These are phyloP conservation scores for Lecanicillium sp. DNA, from an alignment of 2,329 filamentous ascomycete species.

Conservation along the genomic window DNA sequence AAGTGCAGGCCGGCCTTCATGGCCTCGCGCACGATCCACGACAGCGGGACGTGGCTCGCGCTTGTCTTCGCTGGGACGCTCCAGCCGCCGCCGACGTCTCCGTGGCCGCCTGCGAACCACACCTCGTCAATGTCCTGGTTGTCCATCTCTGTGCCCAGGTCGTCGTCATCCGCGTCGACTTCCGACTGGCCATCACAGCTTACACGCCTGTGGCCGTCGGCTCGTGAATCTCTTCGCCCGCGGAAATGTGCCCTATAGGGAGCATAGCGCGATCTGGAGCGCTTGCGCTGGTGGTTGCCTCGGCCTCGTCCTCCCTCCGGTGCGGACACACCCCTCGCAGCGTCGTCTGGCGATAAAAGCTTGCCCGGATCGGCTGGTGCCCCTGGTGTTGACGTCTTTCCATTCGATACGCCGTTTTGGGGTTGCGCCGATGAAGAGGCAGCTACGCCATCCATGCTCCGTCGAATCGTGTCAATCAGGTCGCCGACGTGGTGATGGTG, in stretches of 20 bases:
- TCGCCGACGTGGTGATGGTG: conserved; percentile 16
- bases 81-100: conserved; percentile 75
- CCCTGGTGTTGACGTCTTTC: not conserved
- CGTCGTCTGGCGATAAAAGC: conserved; percentile 10
- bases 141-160: conserved; percentile 24
- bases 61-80: conserved; percentile 49
- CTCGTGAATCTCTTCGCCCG: conserved; percentile 8
- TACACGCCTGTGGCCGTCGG: conserved; percentile 22
- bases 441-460: conserved; percentile 9
- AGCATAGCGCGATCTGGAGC: conserved; percentile 17
- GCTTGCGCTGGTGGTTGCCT: conserved; percentile 1
- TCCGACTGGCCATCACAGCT: no score
- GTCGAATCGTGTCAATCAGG: conserved; percentile 12
- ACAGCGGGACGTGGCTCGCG: conserved; percentile 59
- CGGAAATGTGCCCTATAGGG: conserved; percentile 35
- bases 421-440: no score
- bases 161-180: no score
- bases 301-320: no score
- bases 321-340: conserved; percentile 3
- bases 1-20: conserved; percentile 61
- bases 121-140: conserved; percentile 72
- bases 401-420: not conserved
- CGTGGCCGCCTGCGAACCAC: conserved; percentile 74
- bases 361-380: conserved; percentile 1
- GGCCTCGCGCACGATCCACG: conserved; percentile 60